phyloP scores from a whole-genome alignment of 257 asterid genomes.

The Datura wrightii region DNA sequence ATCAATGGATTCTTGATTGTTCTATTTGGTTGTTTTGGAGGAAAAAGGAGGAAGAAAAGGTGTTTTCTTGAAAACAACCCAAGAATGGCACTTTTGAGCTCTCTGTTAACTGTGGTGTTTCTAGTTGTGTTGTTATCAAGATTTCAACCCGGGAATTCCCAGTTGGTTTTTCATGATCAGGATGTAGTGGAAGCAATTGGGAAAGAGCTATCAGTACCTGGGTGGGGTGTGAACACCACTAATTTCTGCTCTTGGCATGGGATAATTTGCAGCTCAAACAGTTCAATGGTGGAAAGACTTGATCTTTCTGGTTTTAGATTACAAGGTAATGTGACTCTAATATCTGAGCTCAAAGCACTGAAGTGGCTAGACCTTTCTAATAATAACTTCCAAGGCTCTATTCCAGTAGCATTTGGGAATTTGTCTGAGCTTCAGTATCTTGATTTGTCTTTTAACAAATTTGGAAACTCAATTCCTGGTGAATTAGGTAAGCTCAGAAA shows the following conservation, averaged over 20 bases:
- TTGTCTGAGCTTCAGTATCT: constrained; percentile 79
- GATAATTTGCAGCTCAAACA: constrained; percentile 69
- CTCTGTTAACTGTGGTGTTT: neutral
- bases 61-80: neutral
- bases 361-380: constrained; percentile 83
- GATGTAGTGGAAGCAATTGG: constrained; percentile 59
- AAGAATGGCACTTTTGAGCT: constrained; percentile 28
- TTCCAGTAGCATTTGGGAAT: constrained; percentile 67
- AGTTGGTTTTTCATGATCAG: constrained; percentile 46
- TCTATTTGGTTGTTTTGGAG: neutral
- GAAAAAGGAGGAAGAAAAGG: neutral
- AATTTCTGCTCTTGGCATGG: constrained; percentile 80
- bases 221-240: constrained; percentile 69
- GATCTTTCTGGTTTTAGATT: constrained; percentile 70
- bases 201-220: constrained; percentile 59
- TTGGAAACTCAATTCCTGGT: constrained; percentile 65
- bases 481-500: constrained; percentile 62
- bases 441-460: constrained; percentile 84
- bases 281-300: constrained; percentile 71
- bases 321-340: constrained; percentile 81
- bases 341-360: constrained; percentile 76
- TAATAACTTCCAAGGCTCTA: constrained; percentile 74
- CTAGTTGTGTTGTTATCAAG: constrained; percentile 31
- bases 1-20: constrained; percentile 11
- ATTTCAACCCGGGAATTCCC: constrained; percentile 25